Evolutionary conservation across 1,284 basidiomycete species (phyloP).

Genomic region (Rhodofomes roseus): DNA sequence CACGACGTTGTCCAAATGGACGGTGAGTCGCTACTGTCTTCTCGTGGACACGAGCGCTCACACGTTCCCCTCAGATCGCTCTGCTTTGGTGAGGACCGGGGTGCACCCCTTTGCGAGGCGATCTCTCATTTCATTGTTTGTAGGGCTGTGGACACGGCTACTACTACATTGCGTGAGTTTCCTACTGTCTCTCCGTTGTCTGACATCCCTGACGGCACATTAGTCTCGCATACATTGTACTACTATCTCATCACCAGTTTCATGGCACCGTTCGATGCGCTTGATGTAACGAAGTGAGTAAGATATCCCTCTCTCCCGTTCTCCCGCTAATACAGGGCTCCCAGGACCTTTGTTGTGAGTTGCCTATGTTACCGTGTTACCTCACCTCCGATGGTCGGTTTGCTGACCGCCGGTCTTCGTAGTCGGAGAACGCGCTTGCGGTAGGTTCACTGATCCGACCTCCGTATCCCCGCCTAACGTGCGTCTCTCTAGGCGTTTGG

Average conservation of each 20-base stretch:
- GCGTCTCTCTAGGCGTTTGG: conserved; percentile 23
- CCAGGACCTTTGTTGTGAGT: conserved; percentile 37
- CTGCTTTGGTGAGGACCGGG: conserved; percentile 22
- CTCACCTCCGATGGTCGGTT: conserved; percentile 5
- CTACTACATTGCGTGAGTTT: conserved; percentile 27
- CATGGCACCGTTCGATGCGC: conserved; percentile 24
- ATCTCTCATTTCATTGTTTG: not conserved
- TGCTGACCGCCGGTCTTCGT: not conserved
- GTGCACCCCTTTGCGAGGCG: not conserved
- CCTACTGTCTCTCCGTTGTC: conserved; percentile 7
- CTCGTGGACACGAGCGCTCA: not conserved
- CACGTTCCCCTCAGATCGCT: conserved; percentile 23
- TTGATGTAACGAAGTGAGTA: conserved; percentile 34
- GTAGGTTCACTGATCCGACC: conserved; percentile 19
- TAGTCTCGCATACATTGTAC: conserved; percentile 38
- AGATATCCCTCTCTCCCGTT: not conserved
- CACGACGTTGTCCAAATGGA: conserved; percentile 20
- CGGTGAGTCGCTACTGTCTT: conserved; percentile 19
- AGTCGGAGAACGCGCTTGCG: conserved; percentile 33
- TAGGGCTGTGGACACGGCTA: conserved; percentile 25
- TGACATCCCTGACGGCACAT: not conserved
- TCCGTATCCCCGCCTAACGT: not conserved
- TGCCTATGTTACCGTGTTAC: not conserved
- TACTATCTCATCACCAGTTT: conserved; percentile 36
- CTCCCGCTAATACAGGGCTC: not conserved